Conservation (phyloP, 192 early-diverging fungal species). For the Gamsiella multidivaricata region DNA sequence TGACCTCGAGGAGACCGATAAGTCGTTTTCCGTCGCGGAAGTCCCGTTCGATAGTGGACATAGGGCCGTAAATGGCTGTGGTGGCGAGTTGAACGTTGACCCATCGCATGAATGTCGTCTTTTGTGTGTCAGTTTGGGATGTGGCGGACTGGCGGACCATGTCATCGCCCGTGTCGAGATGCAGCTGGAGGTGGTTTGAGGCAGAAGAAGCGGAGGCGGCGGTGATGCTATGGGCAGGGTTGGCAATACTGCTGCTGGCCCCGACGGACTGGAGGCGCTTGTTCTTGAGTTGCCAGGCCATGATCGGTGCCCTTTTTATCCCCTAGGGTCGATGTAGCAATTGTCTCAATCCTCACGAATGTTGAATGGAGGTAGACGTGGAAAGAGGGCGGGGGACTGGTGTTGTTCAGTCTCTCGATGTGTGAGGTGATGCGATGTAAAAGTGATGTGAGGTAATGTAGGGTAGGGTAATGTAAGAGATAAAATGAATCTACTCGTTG, state of each 20-base stretch:
- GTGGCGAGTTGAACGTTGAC: conserved; percentile 66
- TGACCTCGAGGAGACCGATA: conserved; percentile 76
- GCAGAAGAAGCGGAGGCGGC: background rate
- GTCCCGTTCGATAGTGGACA: conserved; percentile 67
- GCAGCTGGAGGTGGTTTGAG: conserved; percentile 1
- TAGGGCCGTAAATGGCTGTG: conserved; percentile 49
- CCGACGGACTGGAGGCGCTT: conserved; percentile 21
- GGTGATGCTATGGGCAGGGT: background rate
- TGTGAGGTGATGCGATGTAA: too few species aligned
- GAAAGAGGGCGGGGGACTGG: too few species aligned
- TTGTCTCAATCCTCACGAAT: too few species aligned
- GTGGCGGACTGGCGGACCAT: conserved; percentile 56
- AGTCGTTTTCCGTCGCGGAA: conserved; percentile 76
- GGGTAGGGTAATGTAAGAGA: too few species aligned
- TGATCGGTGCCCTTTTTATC: conserved; percentile 2
- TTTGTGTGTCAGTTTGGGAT: conserved; percentile 62
- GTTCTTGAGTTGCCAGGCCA: conserved; percentile 56
- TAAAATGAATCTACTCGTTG: background rate
- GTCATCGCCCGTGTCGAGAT: conserved; percentile 55
- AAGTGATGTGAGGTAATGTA: too few species aligned
- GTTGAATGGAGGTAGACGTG: too few species aligned
- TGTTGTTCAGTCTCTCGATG: too few species aligned
- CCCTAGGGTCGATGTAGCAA: background rate
- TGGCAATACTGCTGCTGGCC: background rate
- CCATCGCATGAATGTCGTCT: conserved; percentile 67